These are phyloP conservation scores for Calonectria pauciramosa DNA, from an alignment of 2,329 filamentous ascomycete species.

Conservation along the genomic window DNA sequence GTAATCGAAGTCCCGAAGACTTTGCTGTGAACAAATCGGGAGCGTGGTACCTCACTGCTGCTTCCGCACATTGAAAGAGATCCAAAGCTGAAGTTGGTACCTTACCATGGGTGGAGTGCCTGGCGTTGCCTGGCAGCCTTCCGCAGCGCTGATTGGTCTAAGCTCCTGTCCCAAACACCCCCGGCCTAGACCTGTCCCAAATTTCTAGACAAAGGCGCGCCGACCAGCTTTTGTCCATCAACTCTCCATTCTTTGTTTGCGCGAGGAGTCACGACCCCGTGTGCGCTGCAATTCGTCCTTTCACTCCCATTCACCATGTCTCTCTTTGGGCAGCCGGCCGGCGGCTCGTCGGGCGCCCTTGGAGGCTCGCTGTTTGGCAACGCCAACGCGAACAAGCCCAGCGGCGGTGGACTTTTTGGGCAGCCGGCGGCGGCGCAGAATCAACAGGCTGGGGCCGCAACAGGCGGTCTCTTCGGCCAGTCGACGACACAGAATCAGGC, in stretches of 20 bases:
- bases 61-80: no score
- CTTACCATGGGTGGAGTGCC: conserved; percentile 7
- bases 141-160: conserved; percentile 48
- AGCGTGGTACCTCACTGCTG: no score
- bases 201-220: conserved; percentile 50
- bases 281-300: conserved; percentile 19
- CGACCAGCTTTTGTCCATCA: conserved; percentile 39
- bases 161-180: conserved; percentile 47
- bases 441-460: conserved; percentile 8
- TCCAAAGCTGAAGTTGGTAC: not conserved
- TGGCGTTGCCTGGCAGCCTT: conserved; percentile 32
- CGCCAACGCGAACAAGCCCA: conserved; percentile 31
- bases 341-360: conserved; percentile 36
- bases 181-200: conserved; percentile 48
- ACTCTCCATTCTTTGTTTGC: conserved; percentile 32
- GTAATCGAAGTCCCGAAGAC: no score
- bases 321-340: conserved; percentile 51
- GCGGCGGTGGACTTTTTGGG: conserved; percentile 34
- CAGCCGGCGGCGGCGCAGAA: conserved; percentile 12
- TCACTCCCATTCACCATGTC: conserved; percentile 46
- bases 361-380: conserved; percentile 42
- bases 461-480: conserved; percentile 35
- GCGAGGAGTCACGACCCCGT: conserved; percentile 32
- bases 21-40: no score
- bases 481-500: conserved; percentile 42